These are phyloP conservation scores for Choiromyces venosus DNA, from an alignment of 495 filamentous ascomycete species.

Conservation along the genomic window DNA sequence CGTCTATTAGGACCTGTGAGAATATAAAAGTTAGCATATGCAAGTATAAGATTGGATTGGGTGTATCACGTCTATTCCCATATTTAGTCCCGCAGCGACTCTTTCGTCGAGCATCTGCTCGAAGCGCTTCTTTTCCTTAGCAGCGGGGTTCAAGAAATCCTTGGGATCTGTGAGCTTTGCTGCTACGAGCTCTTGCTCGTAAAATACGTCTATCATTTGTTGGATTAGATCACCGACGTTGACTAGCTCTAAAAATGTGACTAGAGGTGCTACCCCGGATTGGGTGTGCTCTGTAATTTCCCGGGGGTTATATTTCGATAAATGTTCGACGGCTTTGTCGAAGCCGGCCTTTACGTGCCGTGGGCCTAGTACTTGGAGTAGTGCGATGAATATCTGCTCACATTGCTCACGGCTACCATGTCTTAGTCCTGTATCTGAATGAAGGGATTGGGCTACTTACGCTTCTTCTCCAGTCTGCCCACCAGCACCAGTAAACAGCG, in stretches of 20 bases:
- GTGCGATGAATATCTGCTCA: slow-evolving; percentile 74
- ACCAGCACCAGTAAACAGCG: slow-evolving; percentile 71
- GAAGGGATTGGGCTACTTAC: slow-evolving; percentile 44
- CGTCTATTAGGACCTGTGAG: slow-evolving; percentile 67
- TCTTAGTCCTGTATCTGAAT: slow-evolving; percentile 2
- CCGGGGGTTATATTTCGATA: slow-evolving; percentile 85
- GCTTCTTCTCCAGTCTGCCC: slow-evolving; percentile 75
- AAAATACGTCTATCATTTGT: slow-evolving; percentile 99
- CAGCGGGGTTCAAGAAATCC: slow-evolving; percentile 87
- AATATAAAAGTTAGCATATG: neutral
- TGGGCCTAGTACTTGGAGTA: slow-evolving; percentile 75
- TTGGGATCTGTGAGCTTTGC: slow-evolving; percentile 80
- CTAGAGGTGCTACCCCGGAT: slow-evolving; percentile 76
- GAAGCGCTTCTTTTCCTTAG: slow-evolving; percentile 93
- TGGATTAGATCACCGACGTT: slow-evolving; percentile 97
- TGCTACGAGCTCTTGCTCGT: slow-evolving; percentile 83
- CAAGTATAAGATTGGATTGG: neutral
- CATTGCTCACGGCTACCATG: slow-evolving; percentile 61
- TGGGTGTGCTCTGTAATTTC: slow-evolving; percentile 68
- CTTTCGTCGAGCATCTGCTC: slow-evolving; percentile 98
- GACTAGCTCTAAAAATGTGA: slow-evolving; percentile 94
- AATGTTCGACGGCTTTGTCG: slow-evolving; percentile 81
- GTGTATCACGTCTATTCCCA: slow-evolving; percentile 76
- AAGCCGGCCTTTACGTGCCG: slow-evolving; percentile 90
- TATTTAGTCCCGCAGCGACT: slow-evolving; percentile 91